Conservation (phyloP, 805 yeast genomes). For the Yarrowia keelungensis region DNA sequence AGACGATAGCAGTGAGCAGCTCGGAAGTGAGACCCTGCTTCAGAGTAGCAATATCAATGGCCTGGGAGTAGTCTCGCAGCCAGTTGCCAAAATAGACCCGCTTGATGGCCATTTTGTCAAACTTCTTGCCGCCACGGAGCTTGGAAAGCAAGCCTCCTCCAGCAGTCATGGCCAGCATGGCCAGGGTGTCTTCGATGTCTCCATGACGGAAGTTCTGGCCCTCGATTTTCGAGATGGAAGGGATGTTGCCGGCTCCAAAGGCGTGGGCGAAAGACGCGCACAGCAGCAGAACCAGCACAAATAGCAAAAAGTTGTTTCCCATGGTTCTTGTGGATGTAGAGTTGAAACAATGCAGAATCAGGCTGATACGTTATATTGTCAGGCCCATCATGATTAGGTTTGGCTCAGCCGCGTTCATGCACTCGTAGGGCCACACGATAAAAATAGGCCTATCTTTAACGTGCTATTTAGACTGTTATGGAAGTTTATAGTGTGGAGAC, state of each 20-base stretch:
- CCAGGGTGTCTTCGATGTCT: conserved; percentile 45
- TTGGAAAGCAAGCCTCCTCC: conserved; percentile 41
- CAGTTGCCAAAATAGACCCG: conserved; percentile 45
- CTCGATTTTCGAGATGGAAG: conserved; percentile 43
- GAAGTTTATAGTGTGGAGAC: too few relatives aligned
- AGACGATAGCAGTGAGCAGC: conserved; percentile 42
- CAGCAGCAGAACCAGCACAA: conserved; percentile 20
- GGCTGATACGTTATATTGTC: neutral
- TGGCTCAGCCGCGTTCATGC: conserved; percentile 26
- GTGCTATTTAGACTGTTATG: too few relatives aligned
- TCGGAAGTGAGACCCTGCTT: conserved; percentile 41
- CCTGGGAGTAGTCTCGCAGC: conserved; percentile 46
- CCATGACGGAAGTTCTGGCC: conserved; percentile 46
- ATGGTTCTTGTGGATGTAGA: neutral
- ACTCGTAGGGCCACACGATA: conserved; percentile 10
- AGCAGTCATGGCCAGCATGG: conserved; percentile 42
- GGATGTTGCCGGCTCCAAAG: conserved; percentile 46
- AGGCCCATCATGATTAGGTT: conserved; percentile 22
- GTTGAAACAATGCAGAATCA: too few relatives aligned
- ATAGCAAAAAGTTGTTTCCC: conserved; percentile 16
- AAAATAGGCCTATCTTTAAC: neutral
- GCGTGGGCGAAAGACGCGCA: conserved; percentile 41
- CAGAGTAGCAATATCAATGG: conserved; percentile 45
- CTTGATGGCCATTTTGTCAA: conserved; percentile 43
- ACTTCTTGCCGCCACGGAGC: conserved; percentile 44